Evolutionary conservation across 306 rosid species (phyloP).

Genomic region (Vigna reflexopilosa): DNA sequence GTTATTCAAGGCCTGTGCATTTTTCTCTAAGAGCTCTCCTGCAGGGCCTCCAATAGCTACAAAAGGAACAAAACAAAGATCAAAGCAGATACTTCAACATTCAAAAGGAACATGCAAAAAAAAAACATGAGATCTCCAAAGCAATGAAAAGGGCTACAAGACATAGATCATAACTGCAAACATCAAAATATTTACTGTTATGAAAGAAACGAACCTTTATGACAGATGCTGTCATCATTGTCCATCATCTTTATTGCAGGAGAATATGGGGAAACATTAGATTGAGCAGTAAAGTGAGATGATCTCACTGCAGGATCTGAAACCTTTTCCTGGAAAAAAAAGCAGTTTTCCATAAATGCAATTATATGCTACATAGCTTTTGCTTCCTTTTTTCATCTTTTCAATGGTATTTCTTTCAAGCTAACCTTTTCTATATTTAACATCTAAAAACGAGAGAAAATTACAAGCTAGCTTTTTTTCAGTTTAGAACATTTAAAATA

Average conservation of each 20-base stretch:
- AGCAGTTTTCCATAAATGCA: background rate
- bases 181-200: background rate
- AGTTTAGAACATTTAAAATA: background rate
- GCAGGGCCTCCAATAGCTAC: slow-evolving; percentile 46
- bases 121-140: background rate
- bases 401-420: background rate
- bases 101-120: background rate
- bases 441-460: background rate
- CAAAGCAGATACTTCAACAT: background rate
- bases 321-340: slow-evolving; percentile 60
- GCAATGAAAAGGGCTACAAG: background rate
- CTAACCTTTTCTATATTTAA: slow-evolving; percentile 19
- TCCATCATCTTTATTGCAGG: slow-evolving; percentile 60
- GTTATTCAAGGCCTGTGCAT: slow-evolving; percentile 32
- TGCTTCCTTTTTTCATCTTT: slow-evolving; percentile 9
- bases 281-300: slow-evolving; percentile 57
- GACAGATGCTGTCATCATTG: slow-evolving; percentile 61
- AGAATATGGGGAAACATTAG: slow-evolving; percentile 57
- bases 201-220: slow-evolving; percentile 47
- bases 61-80: slow-evolving; percentile 17
- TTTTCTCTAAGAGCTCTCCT: slow-evolving; percentile 45
- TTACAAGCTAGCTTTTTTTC: background rate
- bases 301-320: slow-evolving; percentile 57
- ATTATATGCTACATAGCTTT: background rate
- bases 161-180: background rate